Conservation (phyloP, 768 basidiomycete genomes). For the Mycena alexandri region DNA sequence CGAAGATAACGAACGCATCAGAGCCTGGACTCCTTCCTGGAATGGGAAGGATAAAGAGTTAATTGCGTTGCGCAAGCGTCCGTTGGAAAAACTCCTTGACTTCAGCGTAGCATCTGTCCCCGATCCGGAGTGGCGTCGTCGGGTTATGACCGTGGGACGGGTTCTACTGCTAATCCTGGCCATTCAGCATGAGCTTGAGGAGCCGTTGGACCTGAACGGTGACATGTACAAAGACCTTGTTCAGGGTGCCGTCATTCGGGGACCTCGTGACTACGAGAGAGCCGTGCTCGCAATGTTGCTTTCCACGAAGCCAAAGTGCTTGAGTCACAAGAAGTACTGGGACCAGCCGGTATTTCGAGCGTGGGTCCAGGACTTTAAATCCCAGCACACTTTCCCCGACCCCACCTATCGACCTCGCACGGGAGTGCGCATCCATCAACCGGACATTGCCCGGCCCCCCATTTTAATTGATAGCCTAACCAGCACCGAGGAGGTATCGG, state of each 20-base stretch:
- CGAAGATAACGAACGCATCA: no score
- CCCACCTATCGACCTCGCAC: slow-evolving; percentile 6
- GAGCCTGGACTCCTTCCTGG: no score
- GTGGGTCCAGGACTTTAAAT: not conserved
- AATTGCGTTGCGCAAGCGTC: no score
- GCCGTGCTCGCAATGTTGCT: slow-evolving; percentile 4
- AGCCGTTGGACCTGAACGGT: slow-evolving; percentile 14
- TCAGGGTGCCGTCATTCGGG: not conserved
- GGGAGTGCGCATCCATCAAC: not conserved
- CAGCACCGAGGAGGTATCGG: not conserved
- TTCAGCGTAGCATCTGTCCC: not conserved
- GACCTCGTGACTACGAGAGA: not conserved
- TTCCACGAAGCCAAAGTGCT: not conserved
- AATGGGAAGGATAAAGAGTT: no score
- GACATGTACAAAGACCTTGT: slow-evolving; percentile 1
- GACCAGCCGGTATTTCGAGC: not conserved
- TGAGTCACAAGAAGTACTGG: slow-evolving; percentile 15
- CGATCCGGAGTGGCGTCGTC: slow-evolving; percentile 4
- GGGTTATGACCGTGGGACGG: not conserved
- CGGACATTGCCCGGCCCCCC: no score
- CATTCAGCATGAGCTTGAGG: slow-evolving; percentile 18
- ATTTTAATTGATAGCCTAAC: no score
- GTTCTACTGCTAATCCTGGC: slow-evolving; percentile 1
- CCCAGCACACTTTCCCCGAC: not conserved
- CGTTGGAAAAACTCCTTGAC: no score